Evolutionary conservation across 1,284 basidiomycete species (phyloP).

Genomic region (Taiwanofungus camphoratus): DNA sequence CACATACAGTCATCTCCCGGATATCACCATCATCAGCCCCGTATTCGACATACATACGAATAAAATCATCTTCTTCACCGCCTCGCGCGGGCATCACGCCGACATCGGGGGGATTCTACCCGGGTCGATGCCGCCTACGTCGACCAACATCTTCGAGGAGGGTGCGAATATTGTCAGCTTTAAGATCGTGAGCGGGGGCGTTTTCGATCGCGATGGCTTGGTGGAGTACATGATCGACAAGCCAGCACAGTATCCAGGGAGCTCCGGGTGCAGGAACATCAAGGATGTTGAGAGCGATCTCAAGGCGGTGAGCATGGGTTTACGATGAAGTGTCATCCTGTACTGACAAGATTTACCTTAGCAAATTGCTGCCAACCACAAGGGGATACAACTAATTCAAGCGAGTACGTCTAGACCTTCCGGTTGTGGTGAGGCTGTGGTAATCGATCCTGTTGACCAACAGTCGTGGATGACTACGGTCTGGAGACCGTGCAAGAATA

Average conservation of each 20-base stretch:
- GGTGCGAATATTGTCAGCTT: constrained; percentile 91
- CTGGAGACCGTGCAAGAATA: constrained; percentile 87
- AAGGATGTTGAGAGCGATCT: constrained; percentile 89
- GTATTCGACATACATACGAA: constrained; percentile 64
- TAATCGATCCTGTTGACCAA: not conserved
- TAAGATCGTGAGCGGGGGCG: constrained; percentile 84
- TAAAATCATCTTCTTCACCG: constrained; percentile 89
- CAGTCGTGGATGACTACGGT: constrained; percentile 84
- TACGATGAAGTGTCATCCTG: not conserved
- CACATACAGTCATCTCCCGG: constrained; percentile 62
- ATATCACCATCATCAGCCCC: constrained; percentile 88
- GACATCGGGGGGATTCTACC: constrained; percentile 76
- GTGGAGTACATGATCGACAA: constrained; percentile 80
- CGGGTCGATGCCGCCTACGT: constrained; percentile 92
- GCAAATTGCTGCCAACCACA: constrained; percentile 96
- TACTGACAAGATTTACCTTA: constrained; percentile 22
- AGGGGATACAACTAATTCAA: constrained; percentile 81
- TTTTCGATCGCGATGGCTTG: constrained; percentile 76
- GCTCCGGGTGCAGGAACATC: constrained; percentile 79
- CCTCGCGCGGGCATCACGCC: constrained; percentile 85
- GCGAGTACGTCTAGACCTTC: constrained; percentile 44
- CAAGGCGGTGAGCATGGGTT: constrained; percentile 61
- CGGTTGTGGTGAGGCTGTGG: not conserved
- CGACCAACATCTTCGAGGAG: constrained; percentile 88
- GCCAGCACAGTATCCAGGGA: constrained; percentile 80